Evolutionary conservation across 257 asterid genomes (phyloP).

Genomic region (Solanum commersonii): DNA sequence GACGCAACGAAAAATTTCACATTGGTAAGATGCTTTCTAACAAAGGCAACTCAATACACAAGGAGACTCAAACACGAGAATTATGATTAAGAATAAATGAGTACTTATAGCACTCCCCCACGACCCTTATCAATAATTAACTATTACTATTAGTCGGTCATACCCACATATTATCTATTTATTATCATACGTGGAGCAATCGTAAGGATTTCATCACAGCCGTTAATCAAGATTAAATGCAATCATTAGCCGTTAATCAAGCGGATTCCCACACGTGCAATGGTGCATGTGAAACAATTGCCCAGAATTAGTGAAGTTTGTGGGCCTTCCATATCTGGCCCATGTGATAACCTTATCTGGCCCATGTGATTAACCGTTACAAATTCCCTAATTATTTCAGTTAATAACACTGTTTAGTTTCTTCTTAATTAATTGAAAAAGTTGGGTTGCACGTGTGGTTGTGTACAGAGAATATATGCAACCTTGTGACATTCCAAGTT

Average conservation of each 20-base stretch:
- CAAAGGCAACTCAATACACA: fast-evolving
- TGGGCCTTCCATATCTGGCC: conserved; percentile 22
- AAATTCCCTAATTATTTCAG: conserved; percentile 11
- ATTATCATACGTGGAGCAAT: not conserved
- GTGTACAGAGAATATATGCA: not conserved
- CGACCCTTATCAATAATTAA: not conserved
- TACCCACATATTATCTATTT: not conserved
- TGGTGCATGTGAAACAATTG: conserved; percentile 12
- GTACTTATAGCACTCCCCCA: too few species aligned
- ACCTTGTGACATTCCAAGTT: not conserved
- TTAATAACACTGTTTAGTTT: not conserved
- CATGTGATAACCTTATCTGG: conserved; percentile 26
- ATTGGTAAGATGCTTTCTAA: too few species aligned
- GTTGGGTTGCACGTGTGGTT: conserved; percentile 21
- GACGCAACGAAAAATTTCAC: fast-evolving
- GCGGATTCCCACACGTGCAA: conserved; percentile 19
- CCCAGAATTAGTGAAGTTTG: conserved; percentile 2
- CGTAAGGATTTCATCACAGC: not conserved
- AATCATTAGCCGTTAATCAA: not conserved
- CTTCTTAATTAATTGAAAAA: not conserved
- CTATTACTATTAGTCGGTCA: not conserved
- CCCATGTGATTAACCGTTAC: conserved; percentile 25
- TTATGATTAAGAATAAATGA: too few species aligned
- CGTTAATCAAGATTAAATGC: not conserved
- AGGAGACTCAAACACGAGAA: too few species aligned